Conservation (phyloP, 177 flowering plant species). For the Vitis hybrid region DNA sequence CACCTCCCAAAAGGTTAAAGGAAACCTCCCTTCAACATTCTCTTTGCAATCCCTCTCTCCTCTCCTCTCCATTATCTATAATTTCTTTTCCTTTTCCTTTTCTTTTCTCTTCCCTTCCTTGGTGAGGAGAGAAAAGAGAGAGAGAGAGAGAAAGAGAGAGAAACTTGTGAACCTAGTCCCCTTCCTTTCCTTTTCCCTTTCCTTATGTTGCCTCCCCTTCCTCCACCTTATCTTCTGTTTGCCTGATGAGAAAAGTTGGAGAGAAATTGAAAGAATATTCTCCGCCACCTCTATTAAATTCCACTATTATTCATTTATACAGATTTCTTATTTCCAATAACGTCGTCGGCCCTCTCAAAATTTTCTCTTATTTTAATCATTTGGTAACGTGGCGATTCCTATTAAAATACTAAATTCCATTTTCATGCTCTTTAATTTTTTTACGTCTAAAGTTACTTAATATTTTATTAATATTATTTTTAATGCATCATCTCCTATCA, state of each 20-base stretch:
- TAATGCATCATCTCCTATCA: too few relatives aligned
- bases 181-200: background rate
- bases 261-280: too few relatives aligned
- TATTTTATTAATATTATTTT: too few relatives aligned
- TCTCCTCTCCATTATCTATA: constrained; percentile 21
- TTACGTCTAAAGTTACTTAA: too few relatives aligned
- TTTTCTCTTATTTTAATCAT: too few relatives aligned
- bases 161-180: background rate
- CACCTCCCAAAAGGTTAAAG: constrained; percentile 64
- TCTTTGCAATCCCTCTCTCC: constrained; percentile 1
- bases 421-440: too few relatives aligned
- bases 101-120: background rate
- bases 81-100: background rate
- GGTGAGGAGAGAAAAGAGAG: background rate
- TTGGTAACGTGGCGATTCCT: too few relatives aligned
- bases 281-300: too few relatives aligned
- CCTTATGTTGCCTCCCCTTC: background rate
- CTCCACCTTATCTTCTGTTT: background rate
- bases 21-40: constrained; percentile 24
- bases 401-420: too few relatives aligned
- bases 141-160: constrained; percentile 1
- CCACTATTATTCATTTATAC: too few relatives aligned
- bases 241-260: background rate
- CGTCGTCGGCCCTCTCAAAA: too few relatives aligned
- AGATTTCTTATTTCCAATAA: too few relatives aligned